These are phyloP conservation scores for Gossypium thurberi DNA, from an alignment of 345 rosid species.

Conservation along the genomic window DNA sequence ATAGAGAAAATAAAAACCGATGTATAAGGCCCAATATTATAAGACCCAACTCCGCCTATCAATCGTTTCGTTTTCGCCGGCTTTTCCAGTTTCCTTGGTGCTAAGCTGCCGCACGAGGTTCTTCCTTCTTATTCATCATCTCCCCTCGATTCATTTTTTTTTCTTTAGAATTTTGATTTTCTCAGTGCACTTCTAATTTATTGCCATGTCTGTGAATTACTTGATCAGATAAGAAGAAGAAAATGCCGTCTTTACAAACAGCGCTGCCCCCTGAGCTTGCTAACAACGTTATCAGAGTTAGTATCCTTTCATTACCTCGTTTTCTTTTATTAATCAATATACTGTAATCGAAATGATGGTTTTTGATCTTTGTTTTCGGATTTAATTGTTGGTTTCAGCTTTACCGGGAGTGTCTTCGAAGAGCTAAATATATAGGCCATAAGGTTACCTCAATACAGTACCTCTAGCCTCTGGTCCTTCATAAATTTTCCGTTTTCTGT, in stretches of 20 bases:
- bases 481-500: neutral
- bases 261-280: constrained; percentile 95
- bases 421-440: constrained; percentile 82
- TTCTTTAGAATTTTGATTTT: neutral
- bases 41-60: neutral
- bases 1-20: too few species aligned
- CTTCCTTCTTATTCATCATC: neutral
- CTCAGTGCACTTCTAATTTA: neutral
- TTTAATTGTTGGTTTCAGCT: constrained; percentile 38
- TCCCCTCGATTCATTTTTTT: neutral
- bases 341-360: neutral
- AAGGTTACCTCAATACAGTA: constrained; percentile 29
- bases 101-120: neutral
- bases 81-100: neutral
- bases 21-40: neutral
- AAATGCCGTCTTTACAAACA: constrained; percentile 79
- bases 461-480: neutral
- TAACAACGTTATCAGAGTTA: constrained; percentile 75
- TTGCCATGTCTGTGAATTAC: neutral
- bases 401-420: constrained; percentile 92
- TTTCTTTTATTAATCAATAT: neutral
- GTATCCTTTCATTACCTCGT: constrained; percentile 15
- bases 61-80: neutral
- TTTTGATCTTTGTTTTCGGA: neutral
- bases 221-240: neutral